These are phyloP conservation scores for Pichia gijzeniarum DNA, from an alignment of 805 yeast genomes.

Conservation along the genomic window DNA sequence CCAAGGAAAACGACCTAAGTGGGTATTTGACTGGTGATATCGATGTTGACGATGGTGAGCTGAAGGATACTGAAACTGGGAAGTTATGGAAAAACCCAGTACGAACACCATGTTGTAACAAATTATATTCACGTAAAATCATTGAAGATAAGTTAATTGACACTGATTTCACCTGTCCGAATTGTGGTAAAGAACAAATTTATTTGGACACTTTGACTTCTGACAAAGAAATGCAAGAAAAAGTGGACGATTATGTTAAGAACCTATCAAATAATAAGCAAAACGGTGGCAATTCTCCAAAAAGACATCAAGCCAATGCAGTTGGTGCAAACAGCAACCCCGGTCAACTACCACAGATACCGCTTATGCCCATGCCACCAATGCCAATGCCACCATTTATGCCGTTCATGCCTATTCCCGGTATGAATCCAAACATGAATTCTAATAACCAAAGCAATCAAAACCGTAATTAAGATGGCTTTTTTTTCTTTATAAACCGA, in stretches of 20 bases:
- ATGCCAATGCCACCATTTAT: conserved; percentile 21
- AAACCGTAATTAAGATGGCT: background rate
- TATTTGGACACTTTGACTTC: conserved; percentile 64
- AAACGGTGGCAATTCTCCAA: conserved; percentile 13
- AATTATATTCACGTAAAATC: conserved; percentile 49
- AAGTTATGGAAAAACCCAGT: conserved; percentile 67
- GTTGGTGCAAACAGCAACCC: conserved; percentile 21
- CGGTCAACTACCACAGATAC: conserved; percentile 27
- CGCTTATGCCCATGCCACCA: conserved; percentile 25
- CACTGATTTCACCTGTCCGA: conserved; percentile 86
- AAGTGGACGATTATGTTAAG: conserved; percentile 46
- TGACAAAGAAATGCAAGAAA: conserved; percentile 52
- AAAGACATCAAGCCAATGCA: conserved; percentile 14
- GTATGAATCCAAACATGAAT: conserved; percentile 18
- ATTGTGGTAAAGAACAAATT: conserved; percentile 68
- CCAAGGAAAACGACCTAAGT: conserved; percentile 33
- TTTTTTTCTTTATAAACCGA: background rate
- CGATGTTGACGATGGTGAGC: conserved; percentile 49
- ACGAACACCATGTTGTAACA: conserved; percentile 66
- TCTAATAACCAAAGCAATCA: background rate
- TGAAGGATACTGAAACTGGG: conserved; percentile 65
- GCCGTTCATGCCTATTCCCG: conserved; percentile 27
- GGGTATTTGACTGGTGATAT: conserved; percentile 16
- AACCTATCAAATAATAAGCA: background rate
- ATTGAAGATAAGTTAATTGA: conserved; percentile 67